Evolutionary conservation across 768 basidiomycete species (phyloP), one percentile per base, ranked within the genome.

Genomic region (Cubamyces sp.): DNA sequence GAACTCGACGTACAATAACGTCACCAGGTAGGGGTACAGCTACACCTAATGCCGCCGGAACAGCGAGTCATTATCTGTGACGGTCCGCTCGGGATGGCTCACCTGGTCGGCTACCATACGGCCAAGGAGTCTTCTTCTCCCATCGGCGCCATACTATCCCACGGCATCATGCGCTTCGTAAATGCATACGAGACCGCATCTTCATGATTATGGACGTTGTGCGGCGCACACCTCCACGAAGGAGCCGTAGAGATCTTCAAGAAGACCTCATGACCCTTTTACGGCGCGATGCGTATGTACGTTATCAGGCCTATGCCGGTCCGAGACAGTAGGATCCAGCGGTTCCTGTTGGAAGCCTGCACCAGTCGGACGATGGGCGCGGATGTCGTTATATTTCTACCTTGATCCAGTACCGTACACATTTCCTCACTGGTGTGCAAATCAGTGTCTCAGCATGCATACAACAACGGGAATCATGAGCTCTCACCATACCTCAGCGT

Each of bases 61-160:
- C 8, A 49, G 51, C 48, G 46, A 63, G 62, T 41, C 19, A 26
- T 37, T 51, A 41, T 48, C 47, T 63, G 7, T 45, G 40, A 43
- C 57, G 62, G 57, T 30, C 62, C 62, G 57, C 40, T 5, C 39
- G 14, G 4, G 1, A 14, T 23, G 15, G 56, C 62, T 64, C 62
- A 64, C 62, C 62, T 64, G 62, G 28, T 48, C 54, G 47, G 11
- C 41, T 18, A 21, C 62, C 62, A 64, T 49, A 64, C 46, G 62
- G 62, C 26, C 9, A 48, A 19, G 57, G 55, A 54, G 52, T 6
- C 62, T 54, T 54, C 62, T 55, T 21, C 15, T 53, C 52, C n/a
- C 41, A 59, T 64, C 53, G 40, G 34, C 40, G 18, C 52, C 47
- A 26, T 45, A 40, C 18, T 25, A 25, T 64, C 62, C 51, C 62